Conservation (phyloP, 2,329 filamentous ascomycete species). For the Westerdykella ornata region DNA sequence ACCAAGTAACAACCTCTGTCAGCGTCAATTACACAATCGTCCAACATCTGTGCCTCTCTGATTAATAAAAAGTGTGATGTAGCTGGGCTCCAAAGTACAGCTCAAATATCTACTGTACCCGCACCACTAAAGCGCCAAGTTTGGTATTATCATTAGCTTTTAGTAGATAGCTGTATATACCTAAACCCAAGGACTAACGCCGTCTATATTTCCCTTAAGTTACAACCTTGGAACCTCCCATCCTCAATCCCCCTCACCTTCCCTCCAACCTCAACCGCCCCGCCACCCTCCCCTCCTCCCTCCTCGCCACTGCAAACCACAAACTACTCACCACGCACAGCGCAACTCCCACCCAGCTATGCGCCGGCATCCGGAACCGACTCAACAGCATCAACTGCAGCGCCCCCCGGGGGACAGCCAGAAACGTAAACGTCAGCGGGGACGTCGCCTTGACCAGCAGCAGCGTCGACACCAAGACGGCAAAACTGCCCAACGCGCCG, state of each 20-base stretch:
- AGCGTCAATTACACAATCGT: no score
- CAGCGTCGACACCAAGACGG: slow-evolving; percentile 45
- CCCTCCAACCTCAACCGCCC: slow-evolving; percentile 32
- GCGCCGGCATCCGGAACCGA: slow-evolving; percentile 44
- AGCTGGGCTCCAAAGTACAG: no score
- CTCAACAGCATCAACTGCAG: slow-evolving; percentile 46
- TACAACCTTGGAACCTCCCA: no score
- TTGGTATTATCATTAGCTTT: no score
- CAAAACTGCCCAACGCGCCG: slow-evolving; percentile 44
- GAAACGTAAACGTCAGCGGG: slow-evolving; percentile 46
- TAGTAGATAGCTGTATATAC: no score
- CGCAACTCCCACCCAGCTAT: slow-evolving; percentile 47
- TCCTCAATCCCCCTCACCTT: slow-evolving; percentile 7
- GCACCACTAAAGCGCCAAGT: no score
- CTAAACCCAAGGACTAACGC: no score
- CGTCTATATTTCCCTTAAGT: no score
- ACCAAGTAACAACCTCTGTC: no score
- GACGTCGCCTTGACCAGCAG: slow-evolving; percentile 46
- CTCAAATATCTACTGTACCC: no score
- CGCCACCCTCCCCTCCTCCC: slow-evolving; percentile 36
- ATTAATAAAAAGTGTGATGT: no score
- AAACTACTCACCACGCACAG: slow-evolving; percentile 46
- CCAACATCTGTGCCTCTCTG: no score
- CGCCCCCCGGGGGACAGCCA: slow-evolving; percentile 45
- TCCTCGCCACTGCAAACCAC: slow-evolving; percentile 44